These are phyloP conservation scores for Diutina mesorugosa DNA, from an alignment of 1,139 yeast genomes.

Conservation along the genomic window DNA sequence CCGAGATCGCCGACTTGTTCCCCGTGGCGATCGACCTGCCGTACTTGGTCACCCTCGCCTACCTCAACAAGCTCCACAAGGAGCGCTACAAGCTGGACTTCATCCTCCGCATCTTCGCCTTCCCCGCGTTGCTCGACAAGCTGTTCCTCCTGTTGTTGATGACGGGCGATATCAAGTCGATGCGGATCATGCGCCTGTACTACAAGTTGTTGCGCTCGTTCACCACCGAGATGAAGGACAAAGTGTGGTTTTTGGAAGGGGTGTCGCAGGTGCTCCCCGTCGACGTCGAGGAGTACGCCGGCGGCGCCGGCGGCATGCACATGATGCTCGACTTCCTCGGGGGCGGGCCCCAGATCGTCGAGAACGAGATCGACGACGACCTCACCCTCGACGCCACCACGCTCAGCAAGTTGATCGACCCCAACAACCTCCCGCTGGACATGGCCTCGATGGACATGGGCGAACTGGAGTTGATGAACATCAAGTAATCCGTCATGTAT, in stretches of 20 bases:
- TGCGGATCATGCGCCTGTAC: conserved; percentile 82
- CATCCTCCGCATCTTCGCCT: conserved; percentile 77
- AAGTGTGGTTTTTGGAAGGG: conserved; percentile 91
- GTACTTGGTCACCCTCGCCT: conserved; percentile 73
- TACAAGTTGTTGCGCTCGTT: conserved; percentile 70
- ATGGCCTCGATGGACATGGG: conserved; percentile 24
- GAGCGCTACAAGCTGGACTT: conserved; percentile 81
- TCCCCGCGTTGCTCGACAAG: conserved; percentile 83
- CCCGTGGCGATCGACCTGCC: conserved; percentile 81
- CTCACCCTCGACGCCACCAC: conserved; percentile 33
- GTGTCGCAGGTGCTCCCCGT: conserved; percentile 77
- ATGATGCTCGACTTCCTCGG: conserved; percentile 83
- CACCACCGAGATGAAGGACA: conserved; percentile 77
- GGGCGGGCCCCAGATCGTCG: conserved; percentile 44
- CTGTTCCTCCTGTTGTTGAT: conserved; percentile 61
- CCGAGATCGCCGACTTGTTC: conserved; percentile 70
- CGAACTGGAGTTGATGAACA: conserved; percentile 1
- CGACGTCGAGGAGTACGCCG: conserved; percentile 73
- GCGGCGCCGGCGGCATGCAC: conserved; percentile 79
- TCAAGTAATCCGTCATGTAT: neutral
- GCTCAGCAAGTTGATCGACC: conserved; percentile 32
- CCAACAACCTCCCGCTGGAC: conserved; percentile 46
- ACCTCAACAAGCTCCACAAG: conserved; percentile 69
- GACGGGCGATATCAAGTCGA: conserved; percentile 77
- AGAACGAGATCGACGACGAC: conserved; percentile 24